Percentiles rank a stretch among this genome's conserved stretches.
Evolutionary conservation across 352 stramenopile species (phyloP).

Genomic region (Globisporangium polare): DNA sequence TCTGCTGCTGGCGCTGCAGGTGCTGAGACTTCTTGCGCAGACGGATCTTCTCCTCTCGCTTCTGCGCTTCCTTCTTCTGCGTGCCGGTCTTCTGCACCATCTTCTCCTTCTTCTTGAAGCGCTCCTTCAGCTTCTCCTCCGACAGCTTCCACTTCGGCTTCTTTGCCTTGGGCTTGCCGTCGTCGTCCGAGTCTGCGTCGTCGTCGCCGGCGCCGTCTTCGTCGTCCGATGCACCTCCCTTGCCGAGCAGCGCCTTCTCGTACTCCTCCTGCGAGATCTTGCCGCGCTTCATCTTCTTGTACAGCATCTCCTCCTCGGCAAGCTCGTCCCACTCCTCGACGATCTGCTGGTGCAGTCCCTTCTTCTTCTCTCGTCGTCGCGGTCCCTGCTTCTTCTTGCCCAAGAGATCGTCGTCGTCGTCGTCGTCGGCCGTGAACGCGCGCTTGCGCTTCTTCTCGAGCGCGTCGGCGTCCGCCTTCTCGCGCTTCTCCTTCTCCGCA

Average conservation of each 20-base stretch:
- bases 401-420: slow-evolving; percentile 33
- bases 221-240: slow-evolving; percentile 35
- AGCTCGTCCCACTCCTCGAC: slow-evolving; percentile 99
- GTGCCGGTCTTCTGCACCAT: slow-evolving; percentile 61
- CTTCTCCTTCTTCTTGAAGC: slow-evolving; percentile 84
- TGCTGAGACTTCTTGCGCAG: slow-evolving; percentile 77
- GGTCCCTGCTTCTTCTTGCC: slow-evolving; percentile 68
- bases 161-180: slow-evolving; percentile 27
- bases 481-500: slow-evolving; percentile 64
- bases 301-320: slow-evolving; percentile 95
- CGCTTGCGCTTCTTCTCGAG: slow-evolving; percentile 59
- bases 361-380: slow-evolving; percentile 93
- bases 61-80: slow-evolving; percentile 71
- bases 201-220: slow-evolving; percentile 26
- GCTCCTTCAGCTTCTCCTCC: slow-evolving; percentile 70
- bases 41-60: slow-evolving; percentile 82
- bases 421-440: slow-evolving; percentile 43
- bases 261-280: slow-evolving; percentile 97
- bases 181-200: slow-evolving; percentile 19
- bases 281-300: slow-evolving; percentile 96
- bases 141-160: slow-evolving; percentile 59
- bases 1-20: slow-evolving; percentile 52
- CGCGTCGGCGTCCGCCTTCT: slow-evolving; percentile 48
- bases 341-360: slow-evolving; percentile 95
- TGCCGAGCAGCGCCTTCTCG: slow-evolving; percentile 69